Evolutionary conservation across 2,329 filamentous ascomycete species (phyloP).

Genomic region (Fusarium aywerte): DNA sequence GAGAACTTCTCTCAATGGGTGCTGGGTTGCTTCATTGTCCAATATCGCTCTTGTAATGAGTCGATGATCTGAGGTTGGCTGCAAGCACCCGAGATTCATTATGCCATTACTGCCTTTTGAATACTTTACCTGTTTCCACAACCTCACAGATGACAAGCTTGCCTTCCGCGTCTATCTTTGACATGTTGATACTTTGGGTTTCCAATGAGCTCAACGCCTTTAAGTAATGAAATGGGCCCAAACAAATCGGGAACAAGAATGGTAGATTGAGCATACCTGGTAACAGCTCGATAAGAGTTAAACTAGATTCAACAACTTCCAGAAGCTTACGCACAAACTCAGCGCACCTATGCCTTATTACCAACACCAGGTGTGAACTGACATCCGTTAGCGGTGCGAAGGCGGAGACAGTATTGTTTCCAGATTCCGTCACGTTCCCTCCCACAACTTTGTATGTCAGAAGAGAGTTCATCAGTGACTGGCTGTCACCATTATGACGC

Average conservation of each 20-base stretch:
- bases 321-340: slow-evolving; percentile 30
- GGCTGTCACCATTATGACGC: slow-evolving; percentile 24
- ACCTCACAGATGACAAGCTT: neutral
- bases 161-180: too few species aligned
- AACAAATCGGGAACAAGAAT: too few species aligned
- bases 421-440: slow-evolving; percentile 26
- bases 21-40: neutral
- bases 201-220: too few species aligned
- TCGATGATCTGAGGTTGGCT: neutral
- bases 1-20: accelerated
- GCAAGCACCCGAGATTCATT: neutral
- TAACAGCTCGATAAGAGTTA: too few species aligned
- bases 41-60: neutral
- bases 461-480: slow-evolving; percentile 6
- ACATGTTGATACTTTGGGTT: too few species aligned
- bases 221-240: too few species aligned
- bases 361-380: slow-evolving; percentile 27
- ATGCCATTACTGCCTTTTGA: neutral
- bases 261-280: too few species aligned
- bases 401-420: slow-evolving; percentile 9
- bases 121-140: neutral
- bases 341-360: slow-evolving; percentile 28
- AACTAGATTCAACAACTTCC: slow-evolving; percentile 28
- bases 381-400: slow-evolving; percentile 14
- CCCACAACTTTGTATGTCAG: slow-evolving; percentile 19